Percentiles rank a stretch among this genome's conserved stretches.
phyloP scores from a whole-genome alignment of 2,329 filamentous ascomycete genomes.

The Rhynchosporium graminicola region DNA sequence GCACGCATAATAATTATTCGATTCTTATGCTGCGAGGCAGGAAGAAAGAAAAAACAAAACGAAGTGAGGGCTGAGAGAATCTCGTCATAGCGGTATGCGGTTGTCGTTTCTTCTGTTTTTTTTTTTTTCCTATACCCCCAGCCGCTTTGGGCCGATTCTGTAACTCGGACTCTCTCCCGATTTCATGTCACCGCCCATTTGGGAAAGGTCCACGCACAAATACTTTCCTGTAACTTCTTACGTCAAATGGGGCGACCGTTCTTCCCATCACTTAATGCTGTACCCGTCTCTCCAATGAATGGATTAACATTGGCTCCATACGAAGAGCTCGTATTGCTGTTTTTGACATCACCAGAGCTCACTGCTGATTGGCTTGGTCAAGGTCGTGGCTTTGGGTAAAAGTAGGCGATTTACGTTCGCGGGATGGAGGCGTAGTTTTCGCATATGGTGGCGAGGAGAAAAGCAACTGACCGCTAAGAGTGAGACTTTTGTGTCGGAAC shows the following conservation, averaged over 20 bases:
- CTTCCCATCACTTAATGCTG: not conserved
- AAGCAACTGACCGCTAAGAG: not conserved
- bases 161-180: not conserved
- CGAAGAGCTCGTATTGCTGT: not conserved
- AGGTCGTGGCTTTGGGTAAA: not conserved
- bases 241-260: not conserved
- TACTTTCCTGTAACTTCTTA: not conserved
- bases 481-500: not conserved
- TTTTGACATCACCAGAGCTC: not conserved
- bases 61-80: not conserved
- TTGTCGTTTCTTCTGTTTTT: not conserved
- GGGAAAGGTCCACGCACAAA: not conserved
- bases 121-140: not conserved
- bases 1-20: not conserved
- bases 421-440: not conserved
- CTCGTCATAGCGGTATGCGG: slow-evolving; percentile 5
- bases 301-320: not conserved
- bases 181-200: slow-evolving; percentile 8
- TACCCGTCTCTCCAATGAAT: not conserved
- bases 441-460: slow-evolving; percentile 4
- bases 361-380: not conserved
- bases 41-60: not conserved
- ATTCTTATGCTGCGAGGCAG: not conserved
- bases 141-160: slow-evolving; percentile 5
- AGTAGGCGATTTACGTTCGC: not conserved